Base-by-base conservation (phyloP, 352 stramenopile species). In the Phytophthora chlamydospora region DNA sequence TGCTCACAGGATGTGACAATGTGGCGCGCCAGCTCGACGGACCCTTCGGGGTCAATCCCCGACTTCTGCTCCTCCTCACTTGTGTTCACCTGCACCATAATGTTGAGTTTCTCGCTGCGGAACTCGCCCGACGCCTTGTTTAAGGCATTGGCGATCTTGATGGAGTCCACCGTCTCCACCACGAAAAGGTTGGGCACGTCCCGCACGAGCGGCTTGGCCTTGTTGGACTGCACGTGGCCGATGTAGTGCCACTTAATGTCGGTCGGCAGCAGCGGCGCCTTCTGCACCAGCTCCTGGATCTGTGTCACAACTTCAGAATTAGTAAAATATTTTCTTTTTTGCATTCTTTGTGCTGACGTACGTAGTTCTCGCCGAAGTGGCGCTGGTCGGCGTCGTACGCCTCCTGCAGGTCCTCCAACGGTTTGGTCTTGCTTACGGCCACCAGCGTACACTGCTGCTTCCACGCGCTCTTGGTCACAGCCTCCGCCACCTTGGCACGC, bases 321-420 rank as follows among this genome's bases (percentile, higher is more conserved):
- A 27, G 24, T 27, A 27, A 2, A 27, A 27, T 27, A 24, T 27
- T 6, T 27, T n/a, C n/a, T 3, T 27, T 27, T 27, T 27, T 27
- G 24, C 24, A 6, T 27, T 27, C 24, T 27, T 6, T 27, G 24
- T 6, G 24, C 24, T 27, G 24, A 75, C 71, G 42, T 60, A 98
- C 96, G 72, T 99, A 99, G 80, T 99, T 99, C 68, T 99, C 97
- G 39, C 97, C 97, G 84, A 99, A 99, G 51, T 98, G 80, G 51
- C 92, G 80, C 66, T 98, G 95, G 10, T 91, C 90, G 17, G 88
- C 79, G 8, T 97, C 88, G 70, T 98, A 98, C 17, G 89, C 88
- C 19, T 88, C 89, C 51, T 89, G 63, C 21, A 98, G 71, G 31
- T 95, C 80, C 45, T 95, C 84, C 9, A 95, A 53, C 6, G 95